A percentile compares a stretch with the other conserved stretches of the same genome.
These are phyloP conservation scores for Mytilinidion resinicola DNA, from an alignment of 495 filamentous ascomycete species.

Conservation along the genomic window DNA sequence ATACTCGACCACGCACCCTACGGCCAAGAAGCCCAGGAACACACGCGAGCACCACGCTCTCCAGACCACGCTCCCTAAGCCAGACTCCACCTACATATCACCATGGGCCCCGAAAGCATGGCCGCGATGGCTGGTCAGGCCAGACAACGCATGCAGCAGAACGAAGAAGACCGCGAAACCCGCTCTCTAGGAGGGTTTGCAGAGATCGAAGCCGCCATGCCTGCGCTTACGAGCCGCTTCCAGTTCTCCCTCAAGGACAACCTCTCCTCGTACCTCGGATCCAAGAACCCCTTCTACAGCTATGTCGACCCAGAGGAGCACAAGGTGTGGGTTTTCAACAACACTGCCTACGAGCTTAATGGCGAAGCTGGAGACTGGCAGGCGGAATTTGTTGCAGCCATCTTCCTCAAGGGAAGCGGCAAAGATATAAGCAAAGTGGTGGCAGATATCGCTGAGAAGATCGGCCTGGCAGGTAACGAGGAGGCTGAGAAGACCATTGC, in stretches of 20 bases:
- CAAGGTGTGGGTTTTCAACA: constrained; percentile 84
- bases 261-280: constrained; percentile 42
- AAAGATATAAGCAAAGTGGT: constrained; percentile 60
- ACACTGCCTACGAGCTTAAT: constrained; percentile 63
- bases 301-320: constrained; percentile 47
- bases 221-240: constrained; percentile 18
- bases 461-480: constrained; percentile 60
- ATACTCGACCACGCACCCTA: no score
- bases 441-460: constrained; percentile 60
- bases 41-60: no score
- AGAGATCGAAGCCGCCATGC: constrained; percentile 27
- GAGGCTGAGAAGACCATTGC: constrained; percentile 60
- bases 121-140: constrained; percentile 14
- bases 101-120: neutral
- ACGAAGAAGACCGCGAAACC: constrained; percentile 17
- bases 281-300: constrained; percentile 37
- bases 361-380: constrained; percentile 49
- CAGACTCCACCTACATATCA: neutral
- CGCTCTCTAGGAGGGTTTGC: constrained; percentile 14
- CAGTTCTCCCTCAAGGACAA: constrained; percentile 26
- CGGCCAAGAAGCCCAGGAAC: no score
- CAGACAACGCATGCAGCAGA: constrained; percentile 19
- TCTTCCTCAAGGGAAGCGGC: constrained; percentile 65
- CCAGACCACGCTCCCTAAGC: neutral
- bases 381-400: constrained; percentile 73